phyloP scores from a whole-genome alignment of 495 filamentous ascomycete genomes.

The Penicillium tannophilum region DNA sequence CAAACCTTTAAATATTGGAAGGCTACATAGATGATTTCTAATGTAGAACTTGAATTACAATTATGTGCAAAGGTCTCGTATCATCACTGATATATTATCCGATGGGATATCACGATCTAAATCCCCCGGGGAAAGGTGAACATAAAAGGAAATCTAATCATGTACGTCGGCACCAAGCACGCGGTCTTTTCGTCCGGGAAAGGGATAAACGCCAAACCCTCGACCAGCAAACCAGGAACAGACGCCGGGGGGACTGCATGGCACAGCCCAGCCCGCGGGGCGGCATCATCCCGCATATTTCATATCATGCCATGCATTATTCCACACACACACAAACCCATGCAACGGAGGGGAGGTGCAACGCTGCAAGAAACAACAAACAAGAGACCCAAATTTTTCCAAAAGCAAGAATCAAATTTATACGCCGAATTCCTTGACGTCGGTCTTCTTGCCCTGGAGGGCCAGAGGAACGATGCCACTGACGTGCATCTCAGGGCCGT shows the following conservation, averaged over 20 bases:
- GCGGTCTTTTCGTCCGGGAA: conserved; percentile 34
- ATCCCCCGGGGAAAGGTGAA: conserved; percentile 30
- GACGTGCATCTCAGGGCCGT: conserved; percentile 94
- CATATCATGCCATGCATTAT: conserved; percentile 53
- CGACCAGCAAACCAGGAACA: conserved; percentile 26
- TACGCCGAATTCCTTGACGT: conserved; percentile 53
- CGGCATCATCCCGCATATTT: conserved; percentile 31
- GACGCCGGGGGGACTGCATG: conserved; percentile 18
- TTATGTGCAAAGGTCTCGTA: conserved; percentile 12
- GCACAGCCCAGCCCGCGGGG: conserved; percentile 9
- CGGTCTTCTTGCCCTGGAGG: conserved; percentile 60
- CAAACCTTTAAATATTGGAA: too few species aligned
- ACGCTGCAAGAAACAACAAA: conserved; percentile 38
- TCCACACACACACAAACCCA: conserved; percentile 46
- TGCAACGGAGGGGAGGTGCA: conserved; percentile 32
- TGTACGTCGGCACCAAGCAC: conserved; percentile 36
- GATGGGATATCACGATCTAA: conserved; percentile 34
- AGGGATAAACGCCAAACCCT: conserved; percentile 37
- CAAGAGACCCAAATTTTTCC: conserved; percentile 12
- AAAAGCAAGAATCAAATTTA: conserved; percentile 34
- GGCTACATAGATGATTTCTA: too few species aligned
- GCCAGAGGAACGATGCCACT: conserved; percentile 70
- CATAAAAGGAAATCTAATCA: conserved; percentile 41
- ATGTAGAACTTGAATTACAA: not conserved
- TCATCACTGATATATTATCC: conserved; percentile 38